Percentiles rank a stretch among this genome's conserved stretches.
Conservation (phyloP, 1,284 basidiomycete species). For the Pyrrhoderma noxium region DNA sequence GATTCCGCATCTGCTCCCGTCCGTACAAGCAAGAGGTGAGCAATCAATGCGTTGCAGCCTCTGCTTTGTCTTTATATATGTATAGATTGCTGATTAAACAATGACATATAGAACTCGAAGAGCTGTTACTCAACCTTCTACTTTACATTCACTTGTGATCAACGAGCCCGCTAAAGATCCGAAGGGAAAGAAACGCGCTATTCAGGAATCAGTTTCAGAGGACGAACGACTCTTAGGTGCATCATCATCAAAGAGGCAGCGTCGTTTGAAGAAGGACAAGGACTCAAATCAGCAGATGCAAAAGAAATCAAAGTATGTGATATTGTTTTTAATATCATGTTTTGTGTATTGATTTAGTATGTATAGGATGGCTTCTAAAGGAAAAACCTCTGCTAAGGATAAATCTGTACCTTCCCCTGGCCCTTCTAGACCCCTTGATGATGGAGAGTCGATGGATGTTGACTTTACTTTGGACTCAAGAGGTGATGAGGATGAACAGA, state of each 20-base stretch:
- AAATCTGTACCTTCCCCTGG: slow-evolving; percentile 45
- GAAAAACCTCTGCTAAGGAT: slow-evolving; percentile 54
- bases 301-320: slow-evolving; percentile 57
- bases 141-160: slow-evolving; percentile 40
- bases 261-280: slow-evolving; percentile 47
- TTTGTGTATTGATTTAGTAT: slow-evolving; percentile 5
- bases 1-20: slow-evolving; percentile 29
- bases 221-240: slow-evolving; percentile 35
- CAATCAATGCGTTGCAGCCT: slow-evolving; percentile 12
- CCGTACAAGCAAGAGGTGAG: slow-evolving; percentile 20
- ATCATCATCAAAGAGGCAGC: slow-evolving; percentile 49
- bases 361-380: slow-evolving; percentile 40
- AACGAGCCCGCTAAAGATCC: slow-evolving; percentile 64
- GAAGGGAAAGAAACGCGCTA: slow-evolving; percentile 82
- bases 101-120: slow-evolving; percentile 32
- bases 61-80: slow-evolving; percentile 11
- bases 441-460: slow-evolving; percentile 68
- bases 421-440: slow-evolving; percentile 60
- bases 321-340: slow-evolving; percentile 13
- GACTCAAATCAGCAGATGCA: slow-evolving; percentile 45
- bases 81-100: slow-evolving; percentile 17
- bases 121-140: slow-evolving; percentile 47
- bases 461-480: slow-evolving; percentile 47
- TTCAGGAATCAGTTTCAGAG: slow-evolving; percentile 61
- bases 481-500: slow-evolving; percentile 31